Evolutionary conservation across 1,284 basidiomycete genomes (phyloP), one percentile per base, ranked within the genome.

Genomic region (Coniferiporia sulphurascens): DNA sequence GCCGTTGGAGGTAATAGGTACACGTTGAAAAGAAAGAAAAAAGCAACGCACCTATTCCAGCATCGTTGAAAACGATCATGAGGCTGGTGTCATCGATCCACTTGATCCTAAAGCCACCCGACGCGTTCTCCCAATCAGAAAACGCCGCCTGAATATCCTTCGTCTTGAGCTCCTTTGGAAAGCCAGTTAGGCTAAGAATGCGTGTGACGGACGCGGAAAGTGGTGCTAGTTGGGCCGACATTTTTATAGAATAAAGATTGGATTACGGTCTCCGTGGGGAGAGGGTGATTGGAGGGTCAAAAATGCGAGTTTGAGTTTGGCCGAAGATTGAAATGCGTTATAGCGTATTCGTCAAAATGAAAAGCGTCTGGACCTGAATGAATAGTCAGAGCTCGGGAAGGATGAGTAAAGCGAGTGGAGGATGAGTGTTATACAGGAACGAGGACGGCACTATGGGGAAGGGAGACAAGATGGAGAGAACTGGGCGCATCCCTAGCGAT

Each of bases 41-140:
- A 35, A 46, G 27, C 38, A 19, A 82, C 90, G 78, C 70, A 94
- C 92, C 89, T 60, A 87, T 82, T 59, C 83, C 78, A 63, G 90
- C 84, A 73, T 95, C 91, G 66, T 85, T 84, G 72, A 99, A 99
- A 64, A 99, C 95, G 69, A 98, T 89, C 69, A 97, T 78, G 48
- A 96, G 91, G 69, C 91, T 95, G 50, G 92, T 95, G 73, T 99
- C 96, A 74, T 99, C 94, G 66, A 88, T 85, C 96, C 96, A 99
- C 74, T 99, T 99, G 74, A 99, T 97, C 79, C 95, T 93, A 80
- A 97, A 98, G 17, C 95, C 96, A 43, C 95, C 95, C 61, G 81
- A 86, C 50, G 87, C 79, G 62, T 79, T 82, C 68, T 98, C 95
- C 84, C 91, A 98, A 48, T 95, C 92, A 55, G 86, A 80, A 73